Conservation (phyloP, 2,329 filamentous ascomycete genomes). For the Cercospora sp. region DNA sequence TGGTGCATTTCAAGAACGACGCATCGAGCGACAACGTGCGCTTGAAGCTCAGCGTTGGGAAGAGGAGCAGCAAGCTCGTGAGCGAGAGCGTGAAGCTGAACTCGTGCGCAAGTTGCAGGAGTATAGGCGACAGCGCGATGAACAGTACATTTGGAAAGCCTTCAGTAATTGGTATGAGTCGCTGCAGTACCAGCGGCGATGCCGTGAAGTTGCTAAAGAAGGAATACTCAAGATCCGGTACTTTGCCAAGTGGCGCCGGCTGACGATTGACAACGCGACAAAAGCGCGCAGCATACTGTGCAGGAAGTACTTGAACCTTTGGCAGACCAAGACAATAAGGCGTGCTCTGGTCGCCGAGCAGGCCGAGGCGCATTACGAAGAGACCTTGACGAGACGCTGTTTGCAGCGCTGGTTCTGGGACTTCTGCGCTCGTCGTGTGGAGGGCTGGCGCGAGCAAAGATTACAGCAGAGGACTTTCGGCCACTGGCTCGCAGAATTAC, state of each 20-base stretch:
- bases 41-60: constrained; percentile 18
- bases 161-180: constrained; percentile 69
- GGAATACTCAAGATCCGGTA: constrained; percentile 63
- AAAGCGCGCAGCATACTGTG: constrained; percentile 55
- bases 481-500: constrained; percentile 14
- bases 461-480: constrained; percentile 22
- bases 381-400: constrained; percentile 33
- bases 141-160: constrained; percentile 64
- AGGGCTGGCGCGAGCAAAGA: constrained; percentile 39
- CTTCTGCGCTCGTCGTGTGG: constrained; percentile 29
- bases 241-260: constrained; percentile 68
- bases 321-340: constrained; percentile 47
- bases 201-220: constrained; percentile 42
- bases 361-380: constrained; percentile 31
- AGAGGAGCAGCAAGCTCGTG: constrained; percentile 16
- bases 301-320: constrained; percentile 56
- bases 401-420: constrained; percentile 29
- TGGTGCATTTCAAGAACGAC: constrained; percentile 33
- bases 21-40: constrained; percentile 13
- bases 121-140: constrained; percentile 54
- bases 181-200: constrained; percentile 63
- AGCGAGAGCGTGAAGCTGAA: constrained; percentile 19
- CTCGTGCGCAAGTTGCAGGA: constrained; percentile 16
- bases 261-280: constrained; percentile 61
- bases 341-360: constrained; percentile 26